Evolutionary conservation across 2,329 filamentous ascomycete genomes (phyloP).

Genomic region (Colletotrichum kahawae): DNA sequence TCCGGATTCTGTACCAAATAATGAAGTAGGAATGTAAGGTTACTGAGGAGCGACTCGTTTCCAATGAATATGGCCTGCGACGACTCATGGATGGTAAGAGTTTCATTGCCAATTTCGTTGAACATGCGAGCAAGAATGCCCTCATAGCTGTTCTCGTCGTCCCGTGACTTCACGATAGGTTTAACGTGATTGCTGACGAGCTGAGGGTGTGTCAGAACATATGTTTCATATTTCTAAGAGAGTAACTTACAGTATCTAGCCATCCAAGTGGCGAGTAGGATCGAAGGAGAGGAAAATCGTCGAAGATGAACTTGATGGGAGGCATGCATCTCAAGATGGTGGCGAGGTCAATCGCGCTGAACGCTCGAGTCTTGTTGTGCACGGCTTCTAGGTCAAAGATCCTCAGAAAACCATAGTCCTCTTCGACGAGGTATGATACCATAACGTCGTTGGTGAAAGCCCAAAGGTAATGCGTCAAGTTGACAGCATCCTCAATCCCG

Average conservation of each 20-base stretch:
- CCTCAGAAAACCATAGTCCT: constrained; percentile 16
- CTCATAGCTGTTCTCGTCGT: constrained; percentile 2
- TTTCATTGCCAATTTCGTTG: constrained; percentile 11
- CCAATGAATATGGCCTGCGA: constrained; percentile 25
- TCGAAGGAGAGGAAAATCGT: constrained; percentile 6
- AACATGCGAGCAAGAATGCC: constrained; percentile 7
- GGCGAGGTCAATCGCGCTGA: constrained; percentile 23
- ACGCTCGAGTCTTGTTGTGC: constrained; percentile 21
- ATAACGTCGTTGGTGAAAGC: constrained; percentile 25
- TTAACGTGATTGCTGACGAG: not conserved
- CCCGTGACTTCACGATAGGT: not conserved
- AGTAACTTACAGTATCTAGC: constrained; percentile 17
- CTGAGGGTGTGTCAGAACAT: not conserved
- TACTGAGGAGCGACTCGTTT: constrained; percentile 24
- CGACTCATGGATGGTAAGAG: constrained; percentile 5
- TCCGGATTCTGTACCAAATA: constrained; percentile 16
- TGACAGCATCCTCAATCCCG: not conserved
- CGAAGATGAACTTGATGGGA: constrained; percentile 13
- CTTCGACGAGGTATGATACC: constrained; percentile 21
- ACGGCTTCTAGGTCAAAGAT: not conserved
- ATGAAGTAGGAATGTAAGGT: constrained; percentile 19
- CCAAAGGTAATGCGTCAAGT: constrained; percentile 16
- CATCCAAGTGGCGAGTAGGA: constrained; percentile 20
- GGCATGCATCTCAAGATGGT: constrained; percentile 21
- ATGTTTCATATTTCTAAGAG: not conserved